Evolutionary conservation across 2,329 filamentous ascomycete genomes (phyloP).

Genomic region (Penicillium digitatum): DNA sequence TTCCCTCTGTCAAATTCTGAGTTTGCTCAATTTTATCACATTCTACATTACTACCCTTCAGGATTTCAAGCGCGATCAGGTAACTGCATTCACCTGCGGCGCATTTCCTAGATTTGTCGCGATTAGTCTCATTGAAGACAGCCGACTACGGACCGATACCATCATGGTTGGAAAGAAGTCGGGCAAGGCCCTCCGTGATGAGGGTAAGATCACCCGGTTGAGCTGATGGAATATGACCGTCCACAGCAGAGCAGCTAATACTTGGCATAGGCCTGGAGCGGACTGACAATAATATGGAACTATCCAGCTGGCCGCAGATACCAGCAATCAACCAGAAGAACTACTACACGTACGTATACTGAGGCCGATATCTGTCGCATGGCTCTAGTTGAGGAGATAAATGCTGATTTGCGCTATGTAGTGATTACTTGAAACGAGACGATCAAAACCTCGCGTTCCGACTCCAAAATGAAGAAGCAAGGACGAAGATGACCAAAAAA

Average conservation of each 20-base stretch:
- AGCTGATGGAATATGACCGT: background rate
- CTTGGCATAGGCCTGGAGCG: slow-evolving; percentile 71
- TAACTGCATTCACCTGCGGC: background rate
- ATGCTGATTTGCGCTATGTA: slow-evolving; percentile 38
- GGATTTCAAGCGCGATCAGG: background rate
- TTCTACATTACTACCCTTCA: background rate
- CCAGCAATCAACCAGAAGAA: slow-evolving; percentile 98
- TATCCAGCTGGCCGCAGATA: slow-evolving; percentile 89
- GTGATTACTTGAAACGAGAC: slow-evolving; percentile 96
- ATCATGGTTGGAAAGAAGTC: slow-evolving; percentile 65
- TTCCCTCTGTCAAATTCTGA: background rate
- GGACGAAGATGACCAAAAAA: slow-evolving; percentile 76
- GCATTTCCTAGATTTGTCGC: slow-evolving; percentile 17
- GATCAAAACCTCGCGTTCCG: slow-evolving; percentile 89
- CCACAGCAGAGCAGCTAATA: slow-evolving; percentile 11
- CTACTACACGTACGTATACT: slow-evolving; percentile 77
- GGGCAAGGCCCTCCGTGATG: slow-evolving; percentile 58
- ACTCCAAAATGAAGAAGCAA: slow-evolving; percentile 79
- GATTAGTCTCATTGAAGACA: slow-evolving; percentile 7
- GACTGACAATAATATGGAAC: slow-evolving; percentile 97
- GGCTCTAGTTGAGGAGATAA: background rate
- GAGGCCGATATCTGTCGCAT: background rate
- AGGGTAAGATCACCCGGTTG: slow-evolving; percentile 40
- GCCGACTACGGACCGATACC: slow-evolving; percentile 7
- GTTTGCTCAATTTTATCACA: background rate